Conservation (phyloP, 257 asterid species). For the Ligustrum vulgare region DNA sequence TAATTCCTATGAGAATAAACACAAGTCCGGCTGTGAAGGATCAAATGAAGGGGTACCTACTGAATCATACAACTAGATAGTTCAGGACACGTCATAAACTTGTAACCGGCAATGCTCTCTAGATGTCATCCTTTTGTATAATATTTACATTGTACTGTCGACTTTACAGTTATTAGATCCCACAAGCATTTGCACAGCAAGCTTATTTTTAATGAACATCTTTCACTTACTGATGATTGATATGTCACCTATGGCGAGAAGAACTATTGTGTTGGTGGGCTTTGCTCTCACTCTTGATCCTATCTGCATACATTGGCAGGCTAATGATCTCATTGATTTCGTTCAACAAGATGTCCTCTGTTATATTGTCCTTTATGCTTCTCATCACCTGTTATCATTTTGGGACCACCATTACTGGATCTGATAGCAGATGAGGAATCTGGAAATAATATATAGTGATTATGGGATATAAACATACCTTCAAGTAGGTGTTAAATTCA, state of each 20-base stretch:
- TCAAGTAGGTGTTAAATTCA: slow-evolving; percentile 80
- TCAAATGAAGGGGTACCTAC: not conserved
- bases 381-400: slow-evolving; percentile 66
- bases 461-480: slow-evolving; percentile 42
- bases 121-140: not conserved
- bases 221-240: slow-evolving; percentile 3
- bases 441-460: not conserved
- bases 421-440: not conserved
- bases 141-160: not conserved
- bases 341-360: slow-evolving; percentile 69
- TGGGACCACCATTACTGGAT: not conserved
- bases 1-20: not conserved
- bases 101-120: not conserved
- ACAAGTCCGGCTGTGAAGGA: not conserved
- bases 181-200: not conserved
- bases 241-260: slow-evolving; percentile 56
- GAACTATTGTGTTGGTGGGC: slow-evolving; percentile 40
- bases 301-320: slow-evolving; percentile 90
- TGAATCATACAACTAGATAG: not conserved
- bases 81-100: not conserved
- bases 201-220: not conserved
- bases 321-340: slow-evolving; percentile 79
- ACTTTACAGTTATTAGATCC: not conserved
- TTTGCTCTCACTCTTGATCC: slow-evolving; percentile 81
- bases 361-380: slow-evolving; percentile 86